A percentile compares a stretch with the other conserved stretches of the same genome.
Conservation (phyloP, 1,139 yeast species). For the Hemisphaericaspora subhashii region DNA sequence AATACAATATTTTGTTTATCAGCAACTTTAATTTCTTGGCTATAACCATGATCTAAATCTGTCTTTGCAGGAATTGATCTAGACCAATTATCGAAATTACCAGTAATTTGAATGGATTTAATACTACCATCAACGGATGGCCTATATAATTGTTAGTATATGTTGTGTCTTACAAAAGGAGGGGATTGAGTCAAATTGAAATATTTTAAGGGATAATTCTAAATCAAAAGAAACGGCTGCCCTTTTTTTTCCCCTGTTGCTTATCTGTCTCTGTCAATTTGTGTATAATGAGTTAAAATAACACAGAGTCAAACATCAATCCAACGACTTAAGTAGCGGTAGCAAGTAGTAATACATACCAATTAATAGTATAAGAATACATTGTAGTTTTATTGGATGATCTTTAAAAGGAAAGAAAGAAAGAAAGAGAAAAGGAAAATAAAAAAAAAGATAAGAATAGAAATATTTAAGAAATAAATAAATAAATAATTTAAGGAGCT, state of each 20-base stretch:
- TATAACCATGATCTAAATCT: constrained; percentile 11
- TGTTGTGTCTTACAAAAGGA: no score
- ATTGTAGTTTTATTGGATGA: no score
- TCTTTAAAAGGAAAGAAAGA: not conserved
- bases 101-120: constrained; percentile 38
- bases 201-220: no score
- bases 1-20: constrained; percentile 27
- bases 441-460: constrained; percentile 1
- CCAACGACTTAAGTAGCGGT: no score
- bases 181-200: no score
- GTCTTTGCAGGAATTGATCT: constrained; percentile 20
- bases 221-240: no score
- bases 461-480: constrained; percentile 1
- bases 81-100: constrained; percentile 45
- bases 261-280: no score
- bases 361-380: constrained; percentile 19
- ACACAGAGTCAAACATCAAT: no score
- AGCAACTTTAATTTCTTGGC: constrained; percentile 19
- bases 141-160: constrained; percentile 11
- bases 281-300: no score
- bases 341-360: constrained; percentile 16
- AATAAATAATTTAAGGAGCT: not conserved
- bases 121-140: constrained; percentile 15
- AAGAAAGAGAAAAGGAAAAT: not conserved
- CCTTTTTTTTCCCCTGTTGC: no score